Evolutionary conservation across 2,329 filamentous ascomycete genomes (phyloP), one percentile per base, ranked within the genome.

Genomic region (Parafenestella ontariensis): DNA sequence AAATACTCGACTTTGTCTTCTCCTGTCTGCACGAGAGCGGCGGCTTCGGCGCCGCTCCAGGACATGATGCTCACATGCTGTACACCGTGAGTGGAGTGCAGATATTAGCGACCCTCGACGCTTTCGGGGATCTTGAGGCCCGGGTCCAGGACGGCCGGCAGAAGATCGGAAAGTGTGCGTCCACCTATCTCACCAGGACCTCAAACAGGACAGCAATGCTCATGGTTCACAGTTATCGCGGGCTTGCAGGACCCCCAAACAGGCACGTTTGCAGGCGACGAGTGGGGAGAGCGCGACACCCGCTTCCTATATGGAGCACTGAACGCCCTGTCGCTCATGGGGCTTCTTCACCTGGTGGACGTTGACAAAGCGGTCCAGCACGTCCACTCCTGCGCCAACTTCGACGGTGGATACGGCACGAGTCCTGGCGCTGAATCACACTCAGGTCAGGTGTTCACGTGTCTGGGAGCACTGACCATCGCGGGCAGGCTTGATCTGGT

Each of bases 241-340:
- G 81, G 81, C 59, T 83, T 97, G 46, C 95, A 99, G 71, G 89
- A 96, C 72, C 81, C 79, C 18, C 81, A 89, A 50, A 91, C 89
- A 3, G 95, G 95, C 54, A 95, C 91, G 0, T 98, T 99, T 76
- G 87, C 89, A 49, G 95, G 95, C 45, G 95, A 99, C 71, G 89
- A 96, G 76, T 99, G 93, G 93, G 95, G 95, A 28, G 95, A 99
- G 76, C 89, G 90, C 59, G 95, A 99, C 76, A 98, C 95, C 0
- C 87, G 95, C 21, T 99, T 99, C 72, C 82, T 99, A 10, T 98
- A 96, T 72, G 90, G 89, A 31, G 92, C 92, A 7, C 82, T 99
- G 51, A 96, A 96, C 73, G 91, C 92, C 0, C 82, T 99, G 15
- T 97, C 94, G 0, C 85, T 99, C 9, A 83, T 99, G 17, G 85